phyloP scores from a whole-genome alignment of 352 stramenopile species.

The Globisporangium acanthophoron region DNA sequence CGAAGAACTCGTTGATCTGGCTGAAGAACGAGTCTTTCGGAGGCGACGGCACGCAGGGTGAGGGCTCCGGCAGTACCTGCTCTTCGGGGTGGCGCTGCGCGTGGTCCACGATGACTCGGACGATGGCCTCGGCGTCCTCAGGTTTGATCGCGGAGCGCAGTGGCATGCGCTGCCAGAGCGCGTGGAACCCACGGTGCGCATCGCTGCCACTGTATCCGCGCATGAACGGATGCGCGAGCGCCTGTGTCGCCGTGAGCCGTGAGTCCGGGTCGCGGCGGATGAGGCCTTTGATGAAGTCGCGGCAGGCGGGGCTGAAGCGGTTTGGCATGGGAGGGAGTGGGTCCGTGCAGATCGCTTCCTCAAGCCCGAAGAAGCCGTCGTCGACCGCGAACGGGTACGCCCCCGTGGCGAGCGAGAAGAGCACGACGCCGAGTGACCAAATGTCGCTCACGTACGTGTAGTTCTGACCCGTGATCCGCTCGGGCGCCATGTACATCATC shows the following conservation, averaged over 20 bases:
- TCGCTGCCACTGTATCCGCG: conserved; percentile 32
- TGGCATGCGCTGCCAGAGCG: conserved; percentile 32
- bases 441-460: conserved; percentile 84
- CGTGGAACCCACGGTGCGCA: conserved; percentile 26
- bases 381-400: conserved; percentile 66
- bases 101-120: conserved; percentile 16
- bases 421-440: conserved; percentile 70
- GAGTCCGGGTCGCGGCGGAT: conserved; percentile 83
- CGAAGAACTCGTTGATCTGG: conserved; percentile 15
- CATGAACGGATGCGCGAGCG: conserved; percentile 89
- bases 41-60: neutral
- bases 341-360: conserved; percentile 79
- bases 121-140: conserved; percentile 9
- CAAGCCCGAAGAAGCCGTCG: conserved; percentile 78
- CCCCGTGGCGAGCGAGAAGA: conserved; percentile 65
- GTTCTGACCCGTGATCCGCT: conserved; percentile 83
- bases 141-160: conserved; percentile 14
- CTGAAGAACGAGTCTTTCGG: conserved; percentile 11
- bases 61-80: conserved; percentile 1
- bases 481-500: conserved; percentile 94
- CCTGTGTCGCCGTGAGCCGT: conserved; percentile 79
- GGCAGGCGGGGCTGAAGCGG: conserved; percentile 81
- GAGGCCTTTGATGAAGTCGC: conserved; percentile 91
- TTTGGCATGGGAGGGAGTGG: conserved; percentile 67
- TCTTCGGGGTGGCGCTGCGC: conserved; percentile 10